Base-by-base conservation (phyloP, 176 grass and related monocot species). In the Eleusine indica region DNA sequence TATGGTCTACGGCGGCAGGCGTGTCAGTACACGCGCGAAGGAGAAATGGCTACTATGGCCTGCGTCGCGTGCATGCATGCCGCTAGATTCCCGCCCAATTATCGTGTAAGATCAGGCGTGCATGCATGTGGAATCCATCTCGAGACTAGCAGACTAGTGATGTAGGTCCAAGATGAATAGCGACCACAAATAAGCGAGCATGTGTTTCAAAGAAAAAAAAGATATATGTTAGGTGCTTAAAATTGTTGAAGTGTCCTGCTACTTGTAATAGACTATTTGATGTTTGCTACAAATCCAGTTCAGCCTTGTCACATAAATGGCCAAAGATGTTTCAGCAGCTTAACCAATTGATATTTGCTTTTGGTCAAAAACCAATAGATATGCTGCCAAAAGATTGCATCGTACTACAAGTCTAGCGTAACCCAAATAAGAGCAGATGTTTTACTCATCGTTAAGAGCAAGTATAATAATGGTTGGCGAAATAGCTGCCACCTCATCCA, bases 31-130 rank as follows among this genome's bases (percentile, higher is more conserved):
- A 51, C n/a, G 41, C 39, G 43, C 39, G 58, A 77, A 22, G 44
- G 32, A 40, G 9, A 25, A 22, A 21, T 57, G 16, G 47, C 47
- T 49, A 49, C 18, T 67, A 17, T 29, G 66, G 69, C 37, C 40
- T 62, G 64, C 32, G 44, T 4, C 40, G 51, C 70, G 13, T 62
- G 63, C 85, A 58, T 69, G 72, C 64, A 19, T 82, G 78, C 85
- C 42, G 72, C 30, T 30, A 76, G 78, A 87, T 82, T 82, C 85
- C 64, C 51, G 73, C 52, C 78, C 41, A 82, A 77, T 62, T 10
- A 25, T 71, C 73, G 65, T 87, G 32, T 65, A 35, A 46, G 46
- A 12, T 35, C 15, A 16, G 25, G 60, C 60, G n/a, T 17, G 6
- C 47, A 8, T 54, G 78, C 72, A 32, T 54, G 46, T 67, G 60